phyloP scores from a whole-genome alignment of 306 rosid genomes.

The Lathyrus tuberosus region DNA sequence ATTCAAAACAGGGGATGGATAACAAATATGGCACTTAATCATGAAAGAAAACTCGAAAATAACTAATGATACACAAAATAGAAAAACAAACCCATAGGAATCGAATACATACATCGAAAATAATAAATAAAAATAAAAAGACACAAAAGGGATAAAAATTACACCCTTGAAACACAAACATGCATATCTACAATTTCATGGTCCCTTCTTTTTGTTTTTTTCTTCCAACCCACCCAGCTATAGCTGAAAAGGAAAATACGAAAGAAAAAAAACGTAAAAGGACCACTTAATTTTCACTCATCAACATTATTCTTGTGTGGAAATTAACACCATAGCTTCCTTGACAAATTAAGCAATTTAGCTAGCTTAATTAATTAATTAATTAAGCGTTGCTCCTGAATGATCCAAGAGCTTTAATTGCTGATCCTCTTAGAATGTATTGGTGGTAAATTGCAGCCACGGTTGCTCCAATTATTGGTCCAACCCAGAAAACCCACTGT shows the following conservation, averaged over 20 bases:
- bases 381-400: constrained; percentile 87
- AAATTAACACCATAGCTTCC: constrained; percentile 30
- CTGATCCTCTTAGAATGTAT: constrained; percentile 77
- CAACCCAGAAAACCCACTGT: constrained; percentile 99
- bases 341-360: background rate
- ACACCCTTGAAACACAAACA: constrained; percentile 52
- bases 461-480: constrained; percentile 84
- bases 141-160: constrained; percentile 53
- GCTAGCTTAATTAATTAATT: constrained; percentile 45
- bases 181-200: constrained; percentile 62
- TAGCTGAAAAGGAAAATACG: constrained; percentile 14
- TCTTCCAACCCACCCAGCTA: background rate
- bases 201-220: constrained; percentile 36
- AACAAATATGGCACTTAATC: constrained; percentile 36
- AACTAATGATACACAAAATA: constrained; percentile 41
- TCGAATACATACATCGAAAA: constrained; percentile 42
- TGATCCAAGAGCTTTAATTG: constrained; percentile 97
- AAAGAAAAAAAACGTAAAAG: constrained; percentile 37
- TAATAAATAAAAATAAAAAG: background rate
- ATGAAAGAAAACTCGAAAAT: constrained; percentile 28
- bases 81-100: constrained; percentile 33
- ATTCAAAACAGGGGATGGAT: constrained; percentile 25
- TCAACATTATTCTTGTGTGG: constrained; percentile 44
- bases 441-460: constrained; percentile 90
- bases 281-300: constrained; percentile 48